Percentiles rank a stretch among this genome's conserved stretches.
Evolutionary conservation across 306 rosid species (phyloP).

Genomic region (Quercus suber): DNA sequence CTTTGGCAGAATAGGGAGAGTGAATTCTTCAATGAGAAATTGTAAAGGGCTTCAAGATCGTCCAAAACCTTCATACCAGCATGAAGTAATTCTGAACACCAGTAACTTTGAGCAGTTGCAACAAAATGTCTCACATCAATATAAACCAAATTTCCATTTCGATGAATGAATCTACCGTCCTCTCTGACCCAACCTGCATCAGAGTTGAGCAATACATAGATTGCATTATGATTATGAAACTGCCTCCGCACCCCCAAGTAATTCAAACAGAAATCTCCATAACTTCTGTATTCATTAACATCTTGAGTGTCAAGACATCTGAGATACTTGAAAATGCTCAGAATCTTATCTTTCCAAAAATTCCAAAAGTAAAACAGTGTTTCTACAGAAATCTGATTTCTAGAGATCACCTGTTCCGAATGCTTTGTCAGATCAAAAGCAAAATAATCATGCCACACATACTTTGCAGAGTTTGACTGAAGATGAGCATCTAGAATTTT

Average conservation of each 20-base stretch:
- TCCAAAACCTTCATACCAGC: constrained; percentile 50
- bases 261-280: constrained; percentile 48
- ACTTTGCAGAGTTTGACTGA: constrained; percentile 27
- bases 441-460: constrained; percentile 36
- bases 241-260: constrained; percentile 54
- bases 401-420: constrained; percentile 21
- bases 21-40: constrained; percentile 9
- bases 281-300: constrained; percentile 9
- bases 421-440: constrained; percentile 25
- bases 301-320: constrained; percentile 32
- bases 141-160: constrained; percentile 38
- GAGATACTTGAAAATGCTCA: constrained; percentile 32
- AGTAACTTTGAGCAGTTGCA: constrained; percentile 41
- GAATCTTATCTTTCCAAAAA: constrained; percentile 56
- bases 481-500: constrained; percentile 63
- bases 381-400: constrained; percentile 44
- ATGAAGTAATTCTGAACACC: constrained; percentile 51
- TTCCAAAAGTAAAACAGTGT: constrained; percentile 65
- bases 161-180: constrained; percentile 25
- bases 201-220: constrained; percentile 45
- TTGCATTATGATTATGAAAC: constrained; percentile 7
- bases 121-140: constrained; percentile 33
- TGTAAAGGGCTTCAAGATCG: constrained; percentile 39
- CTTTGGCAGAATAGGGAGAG: constrained; percentile 22
- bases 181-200: constrained; percentile 57